These are phyloP conservation scores for Phytophthora boehmeriae DNA, from an alignment of 352 stramenopile genomes.

Conservation along the genomic window DNA sequence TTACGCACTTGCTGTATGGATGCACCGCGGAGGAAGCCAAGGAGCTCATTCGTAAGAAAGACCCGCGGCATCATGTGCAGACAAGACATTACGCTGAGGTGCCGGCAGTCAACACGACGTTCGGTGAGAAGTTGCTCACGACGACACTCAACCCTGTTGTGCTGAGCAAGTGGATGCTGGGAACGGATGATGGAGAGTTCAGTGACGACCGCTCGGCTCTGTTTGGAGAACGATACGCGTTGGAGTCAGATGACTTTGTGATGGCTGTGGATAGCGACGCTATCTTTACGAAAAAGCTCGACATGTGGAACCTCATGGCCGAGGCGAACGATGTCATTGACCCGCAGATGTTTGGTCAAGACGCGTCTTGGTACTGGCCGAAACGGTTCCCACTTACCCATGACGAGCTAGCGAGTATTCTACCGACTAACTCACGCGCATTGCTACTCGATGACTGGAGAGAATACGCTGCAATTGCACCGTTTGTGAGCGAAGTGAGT, in stretches of 20 bases:
- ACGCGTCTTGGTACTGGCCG: constrained; percentile 83
- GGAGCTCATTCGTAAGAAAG: constrained; percentile 54
- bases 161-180: constrained; percentile 61
- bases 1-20: constrained; percentile 81
- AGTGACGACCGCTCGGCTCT: constrained; percentile 15
- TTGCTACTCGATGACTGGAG: constrained; percentile 69
- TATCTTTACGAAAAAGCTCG: constrained; percentile 81
- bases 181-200: constrained; percentile 27
- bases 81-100: constrained; percentile 51
- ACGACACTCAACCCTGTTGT: constrained; percentile 67
- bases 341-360: constrained; percentile 66
- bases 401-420: constrained; percentile 38
- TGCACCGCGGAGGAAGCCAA: constrained; percentile 49
- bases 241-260: constrained; percentile 67
- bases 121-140: constrained; percentile 64
- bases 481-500: constrained; percentile 69
- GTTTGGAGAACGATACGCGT: constrained; percentile 38
- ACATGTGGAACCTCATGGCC: constrained; percentile 71
- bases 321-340: constrained; percentile 75
- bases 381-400: constrained; percentile 46
- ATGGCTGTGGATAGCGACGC: constrained; percentile 84
- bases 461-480: constrained; percentile 68
- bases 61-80: constrained; percentile 49
- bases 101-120: constrained; percentile 34
- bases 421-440: constrained; percentile 50